Base-by-base conservation (phyloP, 345 rosid species). In the Raphanus sativus region DNA sequence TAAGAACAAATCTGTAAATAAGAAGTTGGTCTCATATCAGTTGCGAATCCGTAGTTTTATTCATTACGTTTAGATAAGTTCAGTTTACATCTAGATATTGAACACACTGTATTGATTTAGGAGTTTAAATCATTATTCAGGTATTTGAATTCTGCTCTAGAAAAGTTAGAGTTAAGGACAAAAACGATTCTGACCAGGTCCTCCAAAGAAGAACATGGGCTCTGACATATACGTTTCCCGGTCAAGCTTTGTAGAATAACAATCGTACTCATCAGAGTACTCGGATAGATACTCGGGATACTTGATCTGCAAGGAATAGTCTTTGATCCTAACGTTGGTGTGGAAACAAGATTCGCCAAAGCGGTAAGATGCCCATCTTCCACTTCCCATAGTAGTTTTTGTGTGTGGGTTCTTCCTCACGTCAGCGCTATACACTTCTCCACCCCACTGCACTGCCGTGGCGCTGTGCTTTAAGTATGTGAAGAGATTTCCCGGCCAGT, bases 341-440 rank as follows among this genome's bases (percentile, higher is more conserved):
- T 86, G 86, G 73, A 7, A 87, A 65, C 81, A 70, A 29, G 87
- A 83, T 1, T 32, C 3, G 3, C 73, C 78, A 0, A 0, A 63
- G 0, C 81, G 73, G 10, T 12, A n/a, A 11, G 8, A 45, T 5
- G 87, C 75, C 52, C 71, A 77, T 4, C 36, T 0, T 42, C 90
- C 86, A 72, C 89, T 86, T 12, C 90, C 91, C 90, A 88, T 89
- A 15, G 73, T 11, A 8, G 91, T 86, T 78, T 5, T 80, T 0
- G 90, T 89, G 75, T 88, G 89, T 5, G 89, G 87, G 11, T 24
- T 74, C 76, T 77, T 83, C 68, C 2, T 59, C 77, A 88, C 83
- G 73, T 71, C 74, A 21, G 45, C n/a, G 69, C 90, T 88, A 38
- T 79, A 65, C 50, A 86, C 91, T 75, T 86, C 81, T 9, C 91